Percentiles rank a stretch among this genome's conserved stretches.
Conservation (phyloP, 2,329 filamentous ascomycete genomes). For the Colletotrichum echinochloae region DNA sequence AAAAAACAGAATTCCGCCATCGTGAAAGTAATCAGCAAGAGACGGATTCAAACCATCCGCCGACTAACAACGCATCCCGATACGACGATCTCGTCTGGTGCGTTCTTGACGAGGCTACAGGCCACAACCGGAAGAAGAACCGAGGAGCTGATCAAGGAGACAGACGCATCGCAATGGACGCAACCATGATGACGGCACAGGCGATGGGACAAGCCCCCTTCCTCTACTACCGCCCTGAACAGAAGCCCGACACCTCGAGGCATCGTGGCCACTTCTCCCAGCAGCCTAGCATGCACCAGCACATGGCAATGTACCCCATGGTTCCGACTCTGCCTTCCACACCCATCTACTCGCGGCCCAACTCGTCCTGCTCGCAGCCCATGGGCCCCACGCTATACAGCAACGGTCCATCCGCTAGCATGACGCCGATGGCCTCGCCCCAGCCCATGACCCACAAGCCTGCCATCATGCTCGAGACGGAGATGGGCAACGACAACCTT, state of each 20-base stretch:
- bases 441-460: slow-evolving; percentile 77
- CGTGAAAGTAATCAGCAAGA: slow-evolving; percentile 21
- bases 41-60: slow-evolving; percentile 21
- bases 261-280: slow-evolving; percentile 81
- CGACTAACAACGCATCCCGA: slow-evolving; percentile 34
- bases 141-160: slow-evolving; percentile 42
- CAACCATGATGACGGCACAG: slow-evolving; percentile 66
- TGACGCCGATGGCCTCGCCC: slow-evolving; percentile 83
- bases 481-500: slow-evolving; percentile 73
- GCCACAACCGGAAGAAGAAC: neutral
- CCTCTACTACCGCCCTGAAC: slow-evolving; percentile 88
- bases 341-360: slow-evolving; percentile 73
- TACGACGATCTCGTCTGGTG: slow-evolving; percentile 45
- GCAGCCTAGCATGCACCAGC: slow-evolving; percentile 56
- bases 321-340: slow-evolving; percentile 71
- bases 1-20: slow-evolving; percentile 11
- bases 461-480: slow-evolving; percentile 82
- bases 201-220: slow-evolving; percentile 80
- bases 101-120: slow-evolving; percentile 43
- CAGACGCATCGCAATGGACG: slow-evolving; percentile 70
- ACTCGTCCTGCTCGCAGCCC: slow-evolving; percentile 73
- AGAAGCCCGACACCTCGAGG: slow-evolving; percentile 73
- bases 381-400: slow-evolving; percentile 65
- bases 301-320: slow-evolving; percentile 65
- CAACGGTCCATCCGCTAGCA: slow-evolving; percentile 67